Evolutionary conservation across 371 early-diverging fungal genomes (phyloP), one percentile per base, ranked within the genome.

Genomic region (Saksenaea vasiformis): DNA sequence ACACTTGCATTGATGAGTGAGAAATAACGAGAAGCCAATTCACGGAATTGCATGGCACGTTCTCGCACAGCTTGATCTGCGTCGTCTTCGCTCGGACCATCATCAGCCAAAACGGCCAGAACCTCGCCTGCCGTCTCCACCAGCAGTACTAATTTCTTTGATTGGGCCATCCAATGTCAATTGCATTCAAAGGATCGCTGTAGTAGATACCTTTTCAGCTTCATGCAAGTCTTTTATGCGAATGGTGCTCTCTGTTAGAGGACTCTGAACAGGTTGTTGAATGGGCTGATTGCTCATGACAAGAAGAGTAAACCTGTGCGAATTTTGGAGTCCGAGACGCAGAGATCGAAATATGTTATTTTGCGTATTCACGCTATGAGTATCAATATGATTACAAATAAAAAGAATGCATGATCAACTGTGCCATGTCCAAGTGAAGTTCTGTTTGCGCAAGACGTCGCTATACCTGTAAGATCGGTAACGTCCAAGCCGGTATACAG

Each of bases 51-150:
- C 26, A 54, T 47, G 2, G 71, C 66, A 15, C 67, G 67, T 13
- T 76, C 64, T 7, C 61, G 66, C 14, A 74, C 58, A 39, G 72
- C 69, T 43, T 71, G 65, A 1, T 78, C 76, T 0, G 73, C 35
- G 10, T 71, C 61, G 31, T 68, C 64, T 5, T 71, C 78, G 11
- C 65, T 59, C 0, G 67, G 63, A 14, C 63, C 74, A 27, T 78
- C 76, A 27, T 77, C 78, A 14, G 73, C 67, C 14, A 80, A 56
- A 2, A 78, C 64, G 22, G 68, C 58, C 8, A 80, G 37, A 0
- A 77, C 81, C 26, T 80, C 74, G 11, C 76, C 76, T 35, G 78
- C 78, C 8, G 78, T 78, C 56, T 80, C 78, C 3, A 80, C 65
- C 15, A 80, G 54, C 19, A 70, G 59, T 0, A 80, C 78, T 15